Percentiles rank a stretch among this genome's conserved stretches.
Conservation (phyloP, 768 basidiomycete species). For the Rhizopogon vinicolor region DNA sequence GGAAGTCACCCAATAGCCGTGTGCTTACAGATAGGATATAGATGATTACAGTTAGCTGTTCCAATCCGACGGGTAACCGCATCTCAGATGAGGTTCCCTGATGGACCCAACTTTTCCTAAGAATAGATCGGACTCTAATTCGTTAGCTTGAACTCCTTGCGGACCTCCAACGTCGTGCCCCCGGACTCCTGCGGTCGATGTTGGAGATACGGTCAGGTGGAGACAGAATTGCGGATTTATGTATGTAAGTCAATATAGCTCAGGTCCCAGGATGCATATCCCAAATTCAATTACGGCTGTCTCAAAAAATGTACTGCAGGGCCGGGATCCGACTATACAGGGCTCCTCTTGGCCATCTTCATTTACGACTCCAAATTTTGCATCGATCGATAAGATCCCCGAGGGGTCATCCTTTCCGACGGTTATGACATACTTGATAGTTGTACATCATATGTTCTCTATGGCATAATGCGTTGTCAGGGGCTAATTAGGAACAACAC, state of each 20-base stretch:
- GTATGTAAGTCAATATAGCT: neutral
- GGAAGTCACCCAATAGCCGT: no score
- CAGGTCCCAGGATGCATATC: neutral
- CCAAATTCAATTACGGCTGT: neutral
- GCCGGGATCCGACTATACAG: conserved; percentile 17
- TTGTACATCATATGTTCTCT: no score
- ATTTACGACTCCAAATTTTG: conserved; percentile 24
- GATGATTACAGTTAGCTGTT: neutral
- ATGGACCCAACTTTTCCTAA: no score
- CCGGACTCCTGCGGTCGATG: neutral
- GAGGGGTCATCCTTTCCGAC: no score
- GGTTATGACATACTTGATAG: no score
- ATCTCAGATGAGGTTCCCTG: no score
- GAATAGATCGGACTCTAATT: neutral
- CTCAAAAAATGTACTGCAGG: neutral
- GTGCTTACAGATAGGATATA: neutral
- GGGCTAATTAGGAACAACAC: no score
- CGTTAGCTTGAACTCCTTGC: no score
- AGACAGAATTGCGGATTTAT: neutral
- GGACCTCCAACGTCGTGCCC: neutral
- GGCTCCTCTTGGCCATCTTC: conserved; percentile 24
- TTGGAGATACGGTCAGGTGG: neutral
- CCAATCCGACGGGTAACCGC: neutral
- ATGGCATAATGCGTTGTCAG: no score
- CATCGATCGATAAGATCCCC: conserved; percentile 5